A percentile compares a stretch with the other conserved stretches of the same genome.
Evolutionary conservation across 306 rosid species (phyloP).

Genomic region (Dicorynia guianensis): DNA sequence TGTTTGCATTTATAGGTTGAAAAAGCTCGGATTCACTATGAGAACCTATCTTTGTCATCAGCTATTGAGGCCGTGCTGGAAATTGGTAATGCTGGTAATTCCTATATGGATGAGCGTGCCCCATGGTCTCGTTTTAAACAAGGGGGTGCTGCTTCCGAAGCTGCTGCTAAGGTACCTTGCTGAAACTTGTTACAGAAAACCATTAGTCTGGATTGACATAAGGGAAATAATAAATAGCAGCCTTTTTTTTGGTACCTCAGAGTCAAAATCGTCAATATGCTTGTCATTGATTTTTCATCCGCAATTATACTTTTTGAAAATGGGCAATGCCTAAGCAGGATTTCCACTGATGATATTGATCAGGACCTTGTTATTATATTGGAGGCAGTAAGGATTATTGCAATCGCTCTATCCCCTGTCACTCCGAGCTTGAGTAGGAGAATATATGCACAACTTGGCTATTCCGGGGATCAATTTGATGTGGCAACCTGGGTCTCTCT

Average conservation of each 20-base stretch:
- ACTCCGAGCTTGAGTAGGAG: constrained; percentile 85
- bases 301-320: constrained; percentile 17
- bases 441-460: constrained; percentile 88
- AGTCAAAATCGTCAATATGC: constrained; percentile 12
- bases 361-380: constrained; percentile 96
- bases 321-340: constrained; percentile 30
- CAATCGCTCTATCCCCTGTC: constrained; percentile 78
- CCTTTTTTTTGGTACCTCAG: not conserved
- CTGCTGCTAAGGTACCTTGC: constrained; percentile 80
- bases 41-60: constrained; percentile 75
- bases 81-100: constrained; percentile 88
- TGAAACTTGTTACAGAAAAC: constrained; percentile 16
- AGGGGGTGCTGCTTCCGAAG: constrained; percentile 77
- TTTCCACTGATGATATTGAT: constrained; percentile 36
- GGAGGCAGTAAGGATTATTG: constrained; percentile 85
- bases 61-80: constrained; percentile 93
- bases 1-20: constrained; percentile 61
- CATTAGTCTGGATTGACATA: constrained; percentile 17
- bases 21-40: constrained; percentile 71
- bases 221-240: constrained; percentile 3
- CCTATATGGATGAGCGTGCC: constrained; percentile 83
- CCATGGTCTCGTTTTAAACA: constrained; percentile 97
- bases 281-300: constrained; percentile 16
- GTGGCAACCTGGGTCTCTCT: constrained; percentile 80
- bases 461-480: constrained; percentile 74